Evolutionary conservation across 768 basidiomycete species (phyloP), one percentile per base, ranked within the genome.

Genomic region (Boletus sp.): DNA sequence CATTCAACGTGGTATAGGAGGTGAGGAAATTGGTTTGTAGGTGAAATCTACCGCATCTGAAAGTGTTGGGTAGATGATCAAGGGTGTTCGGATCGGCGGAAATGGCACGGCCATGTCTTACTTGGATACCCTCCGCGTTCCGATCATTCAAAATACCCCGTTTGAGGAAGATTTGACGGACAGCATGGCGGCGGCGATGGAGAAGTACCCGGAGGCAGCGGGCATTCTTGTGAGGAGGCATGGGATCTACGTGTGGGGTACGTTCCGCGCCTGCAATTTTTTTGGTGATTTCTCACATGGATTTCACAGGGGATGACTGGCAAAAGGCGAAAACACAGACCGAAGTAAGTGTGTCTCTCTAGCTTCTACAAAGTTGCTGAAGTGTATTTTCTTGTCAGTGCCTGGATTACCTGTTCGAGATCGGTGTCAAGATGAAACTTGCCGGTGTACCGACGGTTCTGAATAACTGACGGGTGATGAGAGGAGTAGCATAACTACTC

Each of bases 71-170:
- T 24, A 94, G 85, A 94, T 94, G 93, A 95, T 94, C 69, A 95
- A 95, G 70, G 93, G 92, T 24, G 83, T 95, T 44, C 81, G 91
- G 10, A 68, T 85, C 15, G 89, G 83, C 6, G 92, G 93, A 11
- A 85, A 79, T n/a, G 90, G 89, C 1, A 71, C 75, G n/a, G 81
- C 90, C 0, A 68, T 93, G 59, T 87, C 89, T 1, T 94, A 92
- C 71, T 83, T 92, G 51, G 91, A 95, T 71, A 94, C 90, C 5
- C 80, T 94, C 9, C 85, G 83, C 50, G 76, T 95, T 2, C 93
- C 92, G 0, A 94, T 95, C 66, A 95, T 94, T 57, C 88, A 92
- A 63, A 95, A 94, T 66, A 95, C 93, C 1, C 92, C 92, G 5
- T 80, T 90, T 57, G 93, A 95, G 69, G 92, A 94, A 69, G 92